Evolutionary conservation across 108 stramenopile genomes (phyloP).

Genomic region (Conticribra weissflogii): DNA sequence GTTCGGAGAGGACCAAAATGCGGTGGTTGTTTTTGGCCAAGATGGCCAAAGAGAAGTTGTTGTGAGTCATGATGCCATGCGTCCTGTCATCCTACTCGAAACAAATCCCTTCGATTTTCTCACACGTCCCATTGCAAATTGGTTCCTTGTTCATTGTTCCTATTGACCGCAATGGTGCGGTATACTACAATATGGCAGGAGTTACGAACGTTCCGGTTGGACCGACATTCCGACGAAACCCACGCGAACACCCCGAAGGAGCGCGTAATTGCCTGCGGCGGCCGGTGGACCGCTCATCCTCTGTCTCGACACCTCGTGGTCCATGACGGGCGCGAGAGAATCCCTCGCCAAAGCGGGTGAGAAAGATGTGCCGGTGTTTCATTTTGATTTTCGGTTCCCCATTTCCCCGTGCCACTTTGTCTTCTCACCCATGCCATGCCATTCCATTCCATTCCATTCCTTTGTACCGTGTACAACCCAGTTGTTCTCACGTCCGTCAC

Average conservation of each 20-base stretch:
- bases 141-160: no score
- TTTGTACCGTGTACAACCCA: no score
- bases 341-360: conserved; percentile 72
- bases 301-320: conserved; percentile 83
- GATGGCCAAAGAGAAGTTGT: conserved; percentile 65
- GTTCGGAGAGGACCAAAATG: conserved; percentile 41
- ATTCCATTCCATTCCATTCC: no score
- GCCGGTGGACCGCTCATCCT: conserved; percentile 76
- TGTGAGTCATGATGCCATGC: conserved; percentile 21
- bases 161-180: no score
- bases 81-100: no score
- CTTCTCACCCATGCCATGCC: no score
- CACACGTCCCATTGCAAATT: no score
- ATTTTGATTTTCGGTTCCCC: no score
- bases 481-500: conserved; percentile 71
- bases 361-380: no score
- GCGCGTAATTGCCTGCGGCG: conserved; percentile 53
- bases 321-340: conserved; percentile 76
- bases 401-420: no score
- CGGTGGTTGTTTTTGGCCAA: conserved; percentile 73
- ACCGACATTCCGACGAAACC: conserved; percentile 64
- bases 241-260: conserved; percentile 25
- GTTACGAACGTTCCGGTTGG: conserved; percentile 72
- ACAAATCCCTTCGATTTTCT: no score
- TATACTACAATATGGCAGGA: conserved; percentile 15